Evolutionary conservation across 1,139 yeast genomes (phyloP).

Genomic region (Geotrichum macrosporum): DNA sequence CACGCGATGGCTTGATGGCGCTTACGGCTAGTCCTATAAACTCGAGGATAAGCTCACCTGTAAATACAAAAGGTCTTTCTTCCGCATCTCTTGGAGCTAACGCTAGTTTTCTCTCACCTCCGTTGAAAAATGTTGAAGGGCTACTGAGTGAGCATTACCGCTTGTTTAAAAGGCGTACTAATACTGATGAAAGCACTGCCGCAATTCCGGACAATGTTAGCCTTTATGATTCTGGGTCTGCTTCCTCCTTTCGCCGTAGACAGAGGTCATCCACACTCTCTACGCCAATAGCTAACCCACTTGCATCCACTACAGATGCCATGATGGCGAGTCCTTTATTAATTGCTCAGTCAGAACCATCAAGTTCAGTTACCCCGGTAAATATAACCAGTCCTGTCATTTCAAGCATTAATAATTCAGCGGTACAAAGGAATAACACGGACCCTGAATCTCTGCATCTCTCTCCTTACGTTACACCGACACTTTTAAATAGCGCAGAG

Average conservation of each 20-base stretch:
- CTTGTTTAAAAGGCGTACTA: conserved; percentile 21
- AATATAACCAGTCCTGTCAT: conserved; percentile 22
- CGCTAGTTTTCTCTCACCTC: conserved; percentile 19
- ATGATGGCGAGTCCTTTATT: conserved; percentile 21
- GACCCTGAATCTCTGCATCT: conserved; percentile 17
- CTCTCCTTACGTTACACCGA: conserved; percentile 5
- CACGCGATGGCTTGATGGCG: neutral
- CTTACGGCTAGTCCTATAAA: neutral
- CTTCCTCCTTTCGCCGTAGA: neutral
- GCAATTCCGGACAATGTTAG: conserved; percentile 1
- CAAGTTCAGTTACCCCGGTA: conserved; percentile 20
- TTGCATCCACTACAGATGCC: neutral
- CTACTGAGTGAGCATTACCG: conserved; percentile 26
- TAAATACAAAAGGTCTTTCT: conserved; percentile 2
- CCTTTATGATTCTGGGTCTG: conserved; percentile 4
- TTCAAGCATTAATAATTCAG: conserved; percentile 3
- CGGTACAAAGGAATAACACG: conserved; percentile 14
- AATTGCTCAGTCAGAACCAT: conserved; percentile 24
- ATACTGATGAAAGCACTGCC: conserved; percentile 1
- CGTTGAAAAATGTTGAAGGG: conserved; percentile 23
- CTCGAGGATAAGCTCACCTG: neutral
- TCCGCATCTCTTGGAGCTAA: conserved; percentile 2
- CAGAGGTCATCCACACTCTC: conserved; percentile 9
- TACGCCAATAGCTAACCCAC: conserved; percentile 13
- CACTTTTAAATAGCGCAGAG: neutral